Percentiles rank a stretch among this genome's conserved stretches.
Evolutionary conservation across 345 rosid genomes (phyloP).

Genomic region (Adansonia digitata): DNA sequence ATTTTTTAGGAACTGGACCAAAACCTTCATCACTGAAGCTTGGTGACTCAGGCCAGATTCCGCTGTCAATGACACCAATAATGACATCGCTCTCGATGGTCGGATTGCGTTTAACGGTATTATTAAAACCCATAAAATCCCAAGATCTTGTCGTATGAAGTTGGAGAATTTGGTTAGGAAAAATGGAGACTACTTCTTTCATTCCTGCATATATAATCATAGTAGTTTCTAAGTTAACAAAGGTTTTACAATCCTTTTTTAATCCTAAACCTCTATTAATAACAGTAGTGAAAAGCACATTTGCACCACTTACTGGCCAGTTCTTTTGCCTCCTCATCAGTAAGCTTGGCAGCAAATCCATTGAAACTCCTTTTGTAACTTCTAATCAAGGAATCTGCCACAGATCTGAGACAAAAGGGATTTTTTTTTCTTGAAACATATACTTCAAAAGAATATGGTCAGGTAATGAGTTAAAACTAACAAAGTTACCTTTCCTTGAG

Average conservation of each 20-base stretch:
- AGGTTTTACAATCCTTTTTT: not conserved
- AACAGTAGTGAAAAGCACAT: not conserved
- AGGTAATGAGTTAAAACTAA: not conserved
- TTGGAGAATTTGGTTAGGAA: conserved; percentile 30
- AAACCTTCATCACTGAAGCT: conserved; percentile 48
- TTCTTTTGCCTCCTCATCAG: not conserved
- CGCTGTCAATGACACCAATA: conserved; percentile 40
- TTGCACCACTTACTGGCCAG: conserved; percentile 7
- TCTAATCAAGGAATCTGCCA: conserved; percentile 22
- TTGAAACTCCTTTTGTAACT: conserved; percentile 36
- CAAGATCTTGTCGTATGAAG: conserved; percentile 52
- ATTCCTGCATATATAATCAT: conserved; percentile 18
- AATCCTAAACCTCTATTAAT: not conserved
- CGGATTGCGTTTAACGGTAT: not conserved
- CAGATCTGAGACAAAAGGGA: conserved; percentile 12
- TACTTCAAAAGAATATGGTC: not conserved
- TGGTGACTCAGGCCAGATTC: conserved; percentile 47
- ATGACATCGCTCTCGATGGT: conserved; percentile 27
- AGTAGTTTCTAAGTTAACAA: not conserved
- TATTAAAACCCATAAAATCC: conserved; percentile 47
- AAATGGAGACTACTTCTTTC: conserved; percentile 42
- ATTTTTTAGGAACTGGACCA: conserved; percentile 44
- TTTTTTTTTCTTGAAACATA: not conserved
- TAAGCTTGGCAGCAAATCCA: conserved; percentile 39
- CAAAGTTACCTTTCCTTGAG: conserved; percentile 21